Evolutionary conservation across 345 rosid species (phyloP), one percentile per base, ranked within the genome.

Genomic region (Sisymbrium irio): DNA sequence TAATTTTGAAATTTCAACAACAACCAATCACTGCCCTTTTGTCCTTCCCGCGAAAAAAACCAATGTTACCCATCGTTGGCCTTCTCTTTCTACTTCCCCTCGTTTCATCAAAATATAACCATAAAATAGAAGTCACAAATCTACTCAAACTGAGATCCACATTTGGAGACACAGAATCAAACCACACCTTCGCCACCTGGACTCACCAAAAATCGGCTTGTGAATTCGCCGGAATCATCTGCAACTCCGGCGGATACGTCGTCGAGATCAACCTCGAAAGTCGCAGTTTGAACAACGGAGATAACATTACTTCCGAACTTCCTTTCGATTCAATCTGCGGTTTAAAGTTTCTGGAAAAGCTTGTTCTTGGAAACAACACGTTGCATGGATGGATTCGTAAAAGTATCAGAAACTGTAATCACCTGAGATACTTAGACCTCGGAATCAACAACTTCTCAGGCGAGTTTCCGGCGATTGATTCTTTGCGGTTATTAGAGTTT

Each of bases 391-490:
- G 18, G 3, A 62, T 93, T 6, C 15, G 30, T 17, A 76, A 60
- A 0, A 83, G 63, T 37, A 41, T 93, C 83, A 76, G 58, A 32
- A 82, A 69, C 11, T 91, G 97, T 67, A 77, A 73, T 9, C 67
- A 73, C 13, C 61, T 93, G 73, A 71, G 75, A 82, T 76, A 83
- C 40, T 67, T 93, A 57, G 78, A 88, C 76, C 82, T 91, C 81
- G 94, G 89, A 0, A 1, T 2, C 69, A 93, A 91, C 82, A 33
- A 65, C 1, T 89, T 93, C 72, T 57, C 87, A 5, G 97, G 96
- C 1, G 58, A 78, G 42, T 83, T 91, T 4, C 98, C 92, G 14
- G 87, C 83, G 8, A 83, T 89, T 78, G 82, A 88, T 47, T 65
- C 78, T 7, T 63, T 89, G 18, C 42, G 6, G 1, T 67, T 74